phyloP scores from a whole-genome alignment of 2,329 filamentous ascomycete genomes.

The Cladosporium sp. region DNA sequence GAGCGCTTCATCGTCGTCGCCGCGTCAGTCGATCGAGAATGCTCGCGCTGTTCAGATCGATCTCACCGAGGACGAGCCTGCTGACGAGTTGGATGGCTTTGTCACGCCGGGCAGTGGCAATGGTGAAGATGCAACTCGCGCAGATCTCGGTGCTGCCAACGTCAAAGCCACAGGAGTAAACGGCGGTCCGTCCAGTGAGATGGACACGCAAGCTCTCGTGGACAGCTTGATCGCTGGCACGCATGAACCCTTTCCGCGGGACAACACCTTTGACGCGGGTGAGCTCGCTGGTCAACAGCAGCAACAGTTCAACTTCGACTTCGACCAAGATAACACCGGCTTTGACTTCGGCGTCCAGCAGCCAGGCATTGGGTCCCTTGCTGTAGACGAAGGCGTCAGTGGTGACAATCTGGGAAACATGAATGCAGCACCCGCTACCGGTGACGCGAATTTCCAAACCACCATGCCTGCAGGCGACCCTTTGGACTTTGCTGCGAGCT shows the following conservation, averaged over 20 bases:
- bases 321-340: not conserved
- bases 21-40: not conserved
- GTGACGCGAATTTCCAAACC: not conserved
- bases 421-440: not conserved
- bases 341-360: not conserved
- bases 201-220: not conserved
- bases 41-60: not conserved
- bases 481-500: not conserved
- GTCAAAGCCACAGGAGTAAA: not conserved
- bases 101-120: not conserved
- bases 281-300: not conserved
- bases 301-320: slow-evolving; percentile 8
- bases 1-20: not conserved
- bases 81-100: not conserved
- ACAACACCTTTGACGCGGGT: not conserved
- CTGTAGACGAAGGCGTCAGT: not conserved
- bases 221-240: not conserved
- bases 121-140: not conserved
- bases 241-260: not conserved
- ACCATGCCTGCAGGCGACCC: not conserved
- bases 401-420: too few species aligned
- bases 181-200: not conserved
- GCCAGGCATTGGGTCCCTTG: not conserved
- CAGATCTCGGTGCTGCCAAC: not conserved
- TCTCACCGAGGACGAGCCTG: not conserved